Base-by-base conservation (phyloP, 352 stramenopile genomes). In the Phytopythium mirpurense region DNA sequence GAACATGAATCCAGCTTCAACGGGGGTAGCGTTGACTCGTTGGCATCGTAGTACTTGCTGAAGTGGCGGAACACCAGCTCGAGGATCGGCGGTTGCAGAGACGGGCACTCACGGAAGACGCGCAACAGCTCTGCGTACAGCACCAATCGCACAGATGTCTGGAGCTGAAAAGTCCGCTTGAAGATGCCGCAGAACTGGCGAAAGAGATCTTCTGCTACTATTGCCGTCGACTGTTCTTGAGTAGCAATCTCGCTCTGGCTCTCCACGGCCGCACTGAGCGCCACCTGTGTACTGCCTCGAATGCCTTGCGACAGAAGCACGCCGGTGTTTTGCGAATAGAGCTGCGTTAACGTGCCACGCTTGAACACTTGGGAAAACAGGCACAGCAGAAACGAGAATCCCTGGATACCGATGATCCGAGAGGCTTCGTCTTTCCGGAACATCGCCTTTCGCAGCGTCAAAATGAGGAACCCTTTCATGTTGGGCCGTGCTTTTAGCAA, bases 121-220 rank as follows among this genome's bases (percentile, higher is more conserved):
- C 59, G 57, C 27, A 70, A 51, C 3, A 84, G 57, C 34, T 83
- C 64, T 0, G 60, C 64, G 40, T 86, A 86, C 3, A 86, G 50
- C 14, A 72, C 67, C 16, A 73, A 43, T 7, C 73, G 72, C 7
- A 86, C 75, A 16, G 37, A 21, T 2, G 66, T 77, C 41, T 86
- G 75, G 5, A 83, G 62, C 32, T 78, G 52, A 18, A 86, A 59
- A 1, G 70, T 70, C 2, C 62, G 59, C 32, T 70, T 70, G 45
- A 86, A 86, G 34, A 83, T 65, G 7, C 72, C 70, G 38, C 65
- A 68, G 51, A 86, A 86, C 46, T 86, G 75, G 1, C 75, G 75
- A 43, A 75, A 86, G 0, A 83, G 49, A 47, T 83, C 67, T 40
- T 83, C 72, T 9, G 69, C 69, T 1, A 72, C 51, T 5, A 78